These are phyloP conservation scores for Penicillium digitatum DNA, from an alignment of 2,329 filamentous ascomycete genomes.

Conservation along the genomic window DNA sequence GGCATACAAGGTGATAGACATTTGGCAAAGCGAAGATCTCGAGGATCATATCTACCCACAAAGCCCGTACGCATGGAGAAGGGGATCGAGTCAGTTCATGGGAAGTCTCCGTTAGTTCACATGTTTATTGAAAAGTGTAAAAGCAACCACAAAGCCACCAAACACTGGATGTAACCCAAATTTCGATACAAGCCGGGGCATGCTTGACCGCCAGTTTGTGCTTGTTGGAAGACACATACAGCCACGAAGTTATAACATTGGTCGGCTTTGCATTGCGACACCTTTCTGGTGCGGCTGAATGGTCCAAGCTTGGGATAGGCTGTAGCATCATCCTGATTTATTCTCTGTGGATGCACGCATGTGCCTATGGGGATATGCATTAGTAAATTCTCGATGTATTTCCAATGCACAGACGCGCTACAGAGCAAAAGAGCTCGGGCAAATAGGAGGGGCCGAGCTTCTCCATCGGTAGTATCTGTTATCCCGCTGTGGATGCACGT, in stretches of 20 bases:
- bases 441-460: neutral
- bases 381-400: neutral
- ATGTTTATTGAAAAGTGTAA: neutral
- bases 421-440: neutral
- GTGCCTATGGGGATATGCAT: neutral
- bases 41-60: neutral
- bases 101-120: neutral
- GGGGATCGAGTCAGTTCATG: neutral
- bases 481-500: neutral
- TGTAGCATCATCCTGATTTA: neutral
- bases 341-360: neutral
- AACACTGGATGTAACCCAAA: neutral
- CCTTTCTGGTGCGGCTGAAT: neutral
- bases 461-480: neutral
- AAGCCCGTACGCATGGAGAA: neutral
- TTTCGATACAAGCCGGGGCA: neutral
- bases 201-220: constrained; percentile 9
- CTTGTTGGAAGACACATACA: constrained; percentile 2
- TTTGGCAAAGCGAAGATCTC: neutral
- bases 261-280: neutral
- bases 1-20: neutral
- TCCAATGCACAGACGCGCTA: neutral
- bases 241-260: neutral
- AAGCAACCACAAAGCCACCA: neutral
- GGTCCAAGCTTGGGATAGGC: constrained; percentile 7